A percentile compares a stretch with the other conserved stretches of the same genome.
These are phyloP conservation scores for Fusarium continuum DNA, from an alignment of 2,329 filamentous ascomycete genomes.

Conservation along the genomic window DNA sequence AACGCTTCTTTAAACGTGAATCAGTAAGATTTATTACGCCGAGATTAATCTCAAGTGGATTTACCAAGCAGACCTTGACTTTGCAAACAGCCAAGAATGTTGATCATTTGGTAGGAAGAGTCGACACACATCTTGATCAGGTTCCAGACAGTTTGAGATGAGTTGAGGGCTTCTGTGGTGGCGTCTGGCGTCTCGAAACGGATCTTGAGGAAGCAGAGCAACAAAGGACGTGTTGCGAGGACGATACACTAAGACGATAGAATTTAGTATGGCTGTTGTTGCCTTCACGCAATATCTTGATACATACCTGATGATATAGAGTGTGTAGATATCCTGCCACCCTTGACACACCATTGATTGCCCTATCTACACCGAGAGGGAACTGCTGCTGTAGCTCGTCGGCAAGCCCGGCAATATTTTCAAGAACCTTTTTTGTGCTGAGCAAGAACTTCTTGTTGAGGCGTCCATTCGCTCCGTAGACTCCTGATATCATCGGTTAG, in stretches of 20 bases:
- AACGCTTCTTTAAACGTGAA: constrained; percentile 54
- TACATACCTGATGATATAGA: constrained; percentile 47
- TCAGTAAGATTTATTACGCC: not conserved
- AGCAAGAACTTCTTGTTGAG: constrained; percentile 46
- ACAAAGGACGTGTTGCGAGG: constrained; percentile 45
- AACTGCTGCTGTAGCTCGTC: constrained; percentile 46
- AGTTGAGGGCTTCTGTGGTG: constrained; percentile 49
- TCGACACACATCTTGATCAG: constrained; percentile 49
- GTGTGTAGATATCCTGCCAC: constrained; percentile 47
- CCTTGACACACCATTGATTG: constrained; percentile 47
- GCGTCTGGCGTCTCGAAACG: constrained; percentile 41
- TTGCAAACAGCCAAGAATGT: constrained; percentile 55
- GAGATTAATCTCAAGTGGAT: constrained; percentile 4
- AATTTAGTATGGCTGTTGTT: not conserved
- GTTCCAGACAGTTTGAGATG: constrained; percentile 48
- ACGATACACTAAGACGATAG: constrained; percentile 42
- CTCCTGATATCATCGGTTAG: constrained; percentile 19
- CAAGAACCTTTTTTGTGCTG: constrained; percentile 46
- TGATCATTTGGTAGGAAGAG: constrained; percentile 47
- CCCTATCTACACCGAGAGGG: constrained; percentile 42
- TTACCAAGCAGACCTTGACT: constrained; percentile 58
- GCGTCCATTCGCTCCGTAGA: constrained; percentile 45
- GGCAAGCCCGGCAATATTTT: constrained; percentile 42
- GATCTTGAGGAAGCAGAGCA: constrained; percentile 48
- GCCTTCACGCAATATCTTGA: no score